phyloP scores from a whole-genome alignment of 2,329 filamentous ascomycete species.

The Diplodia mutila region DNA sequence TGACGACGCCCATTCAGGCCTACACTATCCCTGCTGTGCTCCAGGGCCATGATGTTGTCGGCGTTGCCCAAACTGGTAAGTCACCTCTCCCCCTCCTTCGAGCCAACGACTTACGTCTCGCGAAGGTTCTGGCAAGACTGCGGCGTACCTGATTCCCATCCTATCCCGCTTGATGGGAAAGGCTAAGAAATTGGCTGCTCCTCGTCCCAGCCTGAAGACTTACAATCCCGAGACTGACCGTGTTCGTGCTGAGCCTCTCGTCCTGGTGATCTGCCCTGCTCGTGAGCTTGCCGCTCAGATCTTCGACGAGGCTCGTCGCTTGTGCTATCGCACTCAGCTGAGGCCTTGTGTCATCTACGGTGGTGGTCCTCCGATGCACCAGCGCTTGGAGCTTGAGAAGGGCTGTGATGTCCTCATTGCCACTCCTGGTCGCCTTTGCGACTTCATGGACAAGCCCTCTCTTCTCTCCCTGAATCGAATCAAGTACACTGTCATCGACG shows the following conservation, averaged over 20 bases:
- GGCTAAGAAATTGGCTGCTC: conserved; percentile 81
- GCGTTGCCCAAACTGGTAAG: conserved; percentile 88
- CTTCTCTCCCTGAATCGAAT: conserved; percentile 75
- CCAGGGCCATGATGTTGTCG: conserved; percentile 79
- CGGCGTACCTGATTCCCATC: conserved; percentile 86
- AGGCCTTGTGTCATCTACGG: conserved; percentile 90
- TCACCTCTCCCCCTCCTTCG: conserved; percentile 26
- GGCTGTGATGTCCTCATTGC: conserved; percentile 90
- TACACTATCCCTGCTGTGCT: conserved; percentile 82
- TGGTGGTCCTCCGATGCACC: conserved; percentile 71
- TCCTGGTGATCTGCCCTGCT: conserved; percentile 82
- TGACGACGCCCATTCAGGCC: conserved; percentile 84
- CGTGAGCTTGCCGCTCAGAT: conserved; percentile 93
- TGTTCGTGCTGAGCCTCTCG: conserved; percentile 81
- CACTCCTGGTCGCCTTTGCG: conserved; percentile 81
- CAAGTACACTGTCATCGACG: conserved; percentile 80
- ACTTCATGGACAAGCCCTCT: conserved; percentile 76
- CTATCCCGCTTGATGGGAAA: conserved; percentile 94
- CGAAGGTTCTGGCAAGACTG: conserved; percentile 94
- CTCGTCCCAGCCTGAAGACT: conserved; percentile 67
- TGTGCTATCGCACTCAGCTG: conserved; percentile 94
- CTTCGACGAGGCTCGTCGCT: conserved; percentile 88
- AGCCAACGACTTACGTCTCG: not conserved
- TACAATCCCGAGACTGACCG: conserved; percentile 57
- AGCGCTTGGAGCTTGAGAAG: conserved; percentile 72